Conservation (phyloP, 1,139 yeast species). For the Yamadazyma jaroonii region DNA sequence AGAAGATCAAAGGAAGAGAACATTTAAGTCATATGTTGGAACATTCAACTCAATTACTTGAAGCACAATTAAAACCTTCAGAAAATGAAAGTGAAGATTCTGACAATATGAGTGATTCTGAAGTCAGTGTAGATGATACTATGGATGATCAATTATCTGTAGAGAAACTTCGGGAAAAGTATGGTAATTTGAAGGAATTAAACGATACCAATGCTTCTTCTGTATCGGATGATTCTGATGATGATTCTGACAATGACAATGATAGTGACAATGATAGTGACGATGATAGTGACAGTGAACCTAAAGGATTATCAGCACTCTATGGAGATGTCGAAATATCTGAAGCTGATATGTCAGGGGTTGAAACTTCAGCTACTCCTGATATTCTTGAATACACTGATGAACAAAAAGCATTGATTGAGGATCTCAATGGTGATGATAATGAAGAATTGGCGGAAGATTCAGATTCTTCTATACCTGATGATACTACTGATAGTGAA, state of each 20-base stretch:
- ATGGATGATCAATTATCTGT: slow-evolving; percentile 60
- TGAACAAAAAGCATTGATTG: slow-evolving; percentile 32
- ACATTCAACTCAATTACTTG: slow-evolving; percentile 85
- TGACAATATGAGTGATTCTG: slow-evolving; percentile 17
- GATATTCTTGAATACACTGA: slow-evolving; percentile 28
- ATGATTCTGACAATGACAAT: slow-evolving; percentile 10
- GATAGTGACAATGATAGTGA: slow-evolving; percentile 16
- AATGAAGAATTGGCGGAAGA: slow-evolving; percentile 12
- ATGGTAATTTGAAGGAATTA: slow-evolving; percentile 42
- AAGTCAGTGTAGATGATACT: slow-evolving; percentile 26
- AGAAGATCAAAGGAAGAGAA: slow-evolving; percentile 76
- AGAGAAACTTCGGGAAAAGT: slow-evolving; percentile 65
- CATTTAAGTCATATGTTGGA: slow-evolving; percentile 87
- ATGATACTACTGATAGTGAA: slow-evolving; percentile 11
- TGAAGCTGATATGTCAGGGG: neutral
- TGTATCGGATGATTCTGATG: slow-evolving; percentile 12
- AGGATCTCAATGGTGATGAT: slow-evolving; percentile 18
- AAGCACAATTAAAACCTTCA: slow-evolving; percentile 65
- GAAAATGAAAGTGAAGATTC: slow-evolving; percentile 19
- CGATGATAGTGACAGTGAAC: slow-evolving; percentile 20
- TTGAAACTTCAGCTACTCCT: slow-evolving; percentile 1
- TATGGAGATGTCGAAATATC: slow-evolving; percentile 22
- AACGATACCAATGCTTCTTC: slow-evolving; percentile 13
- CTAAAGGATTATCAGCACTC: slow-evolving; percentile 31
- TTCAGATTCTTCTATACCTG: slow-evolving; percentile 20